phyloP scores from a whole-genome alignment of 73 alveolate genomes.

The Tetrahymena malaccensis region DNA sequence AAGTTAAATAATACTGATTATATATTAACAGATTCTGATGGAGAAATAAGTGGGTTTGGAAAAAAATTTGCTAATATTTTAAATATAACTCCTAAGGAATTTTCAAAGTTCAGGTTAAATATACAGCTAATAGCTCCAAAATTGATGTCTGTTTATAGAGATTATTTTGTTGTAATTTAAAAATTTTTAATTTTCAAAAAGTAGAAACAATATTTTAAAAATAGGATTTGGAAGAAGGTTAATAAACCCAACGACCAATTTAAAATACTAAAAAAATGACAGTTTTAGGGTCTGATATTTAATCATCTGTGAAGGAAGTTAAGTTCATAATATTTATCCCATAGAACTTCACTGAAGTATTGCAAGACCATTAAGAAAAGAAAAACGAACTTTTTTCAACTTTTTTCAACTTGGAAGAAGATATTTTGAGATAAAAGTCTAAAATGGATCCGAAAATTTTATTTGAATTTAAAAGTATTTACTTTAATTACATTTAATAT shows the following conservation, averaged over 20 bases:
- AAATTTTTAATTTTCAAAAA: neutral
- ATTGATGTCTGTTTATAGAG: neutral
- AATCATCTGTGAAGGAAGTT: neutral
- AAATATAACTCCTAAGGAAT: neutral
- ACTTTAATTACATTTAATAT: neutral
- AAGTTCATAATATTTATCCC: neutral
- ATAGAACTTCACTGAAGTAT: neutral
- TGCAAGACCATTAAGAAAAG: neutral
- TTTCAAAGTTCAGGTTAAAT: neutral
- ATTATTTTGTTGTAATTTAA: neutral
- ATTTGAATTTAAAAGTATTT: neutral
- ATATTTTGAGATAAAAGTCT: neutral
- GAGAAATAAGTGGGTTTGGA: slow-evolving; percentile 24
- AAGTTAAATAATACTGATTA: slow-evolving; percentile 21
- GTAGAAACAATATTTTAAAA: neutral
- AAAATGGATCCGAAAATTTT: neutral
- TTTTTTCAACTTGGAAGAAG: neutral
- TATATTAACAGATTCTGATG: slow-evolving; percentile 25
- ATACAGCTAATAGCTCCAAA: slow-evolving; percentile 20
- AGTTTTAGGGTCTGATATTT: neutral
- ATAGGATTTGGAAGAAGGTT: neutral
- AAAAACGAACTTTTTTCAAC: neutral
- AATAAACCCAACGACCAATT: neutral
- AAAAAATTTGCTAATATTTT: slow-evolving; percentile 7
- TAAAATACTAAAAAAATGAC: neutral